Percentiles rank a stretch among this genome's conserved stretches.
phyloP scores from a whole-genome alignment of 805 yeast species.

The Candida andamanensis region DNA sequence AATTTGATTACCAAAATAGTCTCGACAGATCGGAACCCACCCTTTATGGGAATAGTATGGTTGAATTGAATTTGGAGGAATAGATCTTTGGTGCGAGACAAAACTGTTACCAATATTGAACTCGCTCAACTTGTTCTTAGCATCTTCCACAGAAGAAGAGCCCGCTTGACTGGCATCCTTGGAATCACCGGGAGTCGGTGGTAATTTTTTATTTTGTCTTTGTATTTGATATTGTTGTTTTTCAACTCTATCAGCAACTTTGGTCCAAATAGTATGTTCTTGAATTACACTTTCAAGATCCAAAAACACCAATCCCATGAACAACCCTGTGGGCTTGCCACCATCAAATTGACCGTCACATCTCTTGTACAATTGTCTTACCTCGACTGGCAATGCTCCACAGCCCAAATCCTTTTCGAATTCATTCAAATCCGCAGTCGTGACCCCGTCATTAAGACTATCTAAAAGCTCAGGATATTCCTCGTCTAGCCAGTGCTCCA shows the following conservation, averaged over 20 bases:
- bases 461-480: slow-evolving; percentile 45
- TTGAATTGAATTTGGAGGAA: slow-evolving; percentile 36
- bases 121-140: slow-evolving; percentile 9
- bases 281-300: slow-evolving; percentile 40
- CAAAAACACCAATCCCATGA: slow-evolving; percentile 39
- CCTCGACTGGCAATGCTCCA: slow-evolving; percentile 39
- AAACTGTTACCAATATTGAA: slow-evolving; percentile 18
- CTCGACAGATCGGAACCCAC: slow-evolving; percentile 40
- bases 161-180: slow-evolving; percentile 8
- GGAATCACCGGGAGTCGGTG: slow-evolving; percentile 1
- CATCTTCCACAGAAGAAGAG: slow-evolving; percentile 14
- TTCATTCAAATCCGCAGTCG: slow-evolving; percentile 43
- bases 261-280: slow-evolving; percentile 38
- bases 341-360: slow-evolving; percentile 45
- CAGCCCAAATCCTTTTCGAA: slow-evolving; percentile 40
- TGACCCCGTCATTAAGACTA: slow-evolving; percentile 38
- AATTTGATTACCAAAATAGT: slow-evolving; percentile 39
- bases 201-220: slow-evolving; percentile 10
- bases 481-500: slow-evolving; percentile 39
- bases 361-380: slow-evolving; percentile 40
- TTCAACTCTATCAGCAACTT: slow-evolving; percentile 37
- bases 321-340: slow-evolving; percentile 41
- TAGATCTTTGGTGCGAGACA: slow-evolving; percentile 29
- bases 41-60: slow-evolving; percentile 31
- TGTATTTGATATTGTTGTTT: slow-evolving; percentile 28